Percentiles rank a stretch among this genome's conserved stretches.
Conservation (phyloP, 441 rosid species). For the Aquilaria agallochum region DNA sequence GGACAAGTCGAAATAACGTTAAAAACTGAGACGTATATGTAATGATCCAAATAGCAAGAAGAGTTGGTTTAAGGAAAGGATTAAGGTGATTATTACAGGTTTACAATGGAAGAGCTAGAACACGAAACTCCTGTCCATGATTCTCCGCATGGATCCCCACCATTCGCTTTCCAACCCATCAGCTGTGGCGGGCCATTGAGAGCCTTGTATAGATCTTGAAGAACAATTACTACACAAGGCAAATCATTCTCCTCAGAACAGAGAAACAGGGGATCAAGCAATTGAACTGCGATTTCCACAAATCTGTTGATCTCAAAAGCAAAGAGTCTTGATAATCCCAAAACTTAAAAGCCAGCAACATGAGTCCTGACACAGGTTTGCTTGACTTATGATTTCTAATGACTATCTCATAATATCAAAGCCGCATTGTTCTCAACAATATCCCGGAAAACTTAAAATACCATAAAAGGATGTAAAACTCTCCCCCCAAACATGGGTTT, state of each 20-base stretch:
- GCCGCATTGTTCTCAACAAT: background rate
- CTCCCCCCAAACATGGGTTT: conserved; percentile 10
- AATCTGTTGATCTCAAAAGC: background rate
- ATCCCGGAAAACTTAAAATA: background rate
- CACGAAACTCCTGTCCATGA: conserved; percentile 88
- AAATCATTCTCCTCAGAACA: background rate
- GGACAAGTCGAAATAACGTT: conserved; percentile 17
- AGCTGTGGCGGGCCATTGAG: conserved; percentile 59
- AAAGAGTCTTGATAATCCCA: background rate
- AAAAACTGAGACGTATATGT: background rate
- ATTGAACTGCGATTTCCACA: background rate
- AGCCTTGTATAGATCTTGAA: conserved; percentile 57
- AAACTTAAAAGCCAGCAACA: background rate
- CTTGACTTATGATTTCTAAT: background rate
- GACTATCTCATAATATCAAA: background rate
- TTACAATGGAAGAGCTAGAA: conserved; percentile 57
- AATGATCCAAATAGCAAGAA: conserved; percentile 2
- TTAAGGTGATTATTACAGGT: conserved; percentile 41
- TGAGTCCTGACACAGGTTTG: background rate
- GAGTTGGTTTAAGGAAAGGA: background rate
- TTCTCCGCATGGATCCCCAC: conserved; percentile 88
- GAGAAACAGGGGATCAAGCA: conserved; percentile 1
- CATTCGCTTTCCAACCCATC: conserved; percentile 63
- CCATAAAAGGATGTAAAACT: background rate
- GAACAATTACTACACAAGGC: conserved; percentile 52